Base-by-base conservation (phyloP, 2,329 filamentous ascomycete genomes). In the Sclerotinia spermophila region DNA sequence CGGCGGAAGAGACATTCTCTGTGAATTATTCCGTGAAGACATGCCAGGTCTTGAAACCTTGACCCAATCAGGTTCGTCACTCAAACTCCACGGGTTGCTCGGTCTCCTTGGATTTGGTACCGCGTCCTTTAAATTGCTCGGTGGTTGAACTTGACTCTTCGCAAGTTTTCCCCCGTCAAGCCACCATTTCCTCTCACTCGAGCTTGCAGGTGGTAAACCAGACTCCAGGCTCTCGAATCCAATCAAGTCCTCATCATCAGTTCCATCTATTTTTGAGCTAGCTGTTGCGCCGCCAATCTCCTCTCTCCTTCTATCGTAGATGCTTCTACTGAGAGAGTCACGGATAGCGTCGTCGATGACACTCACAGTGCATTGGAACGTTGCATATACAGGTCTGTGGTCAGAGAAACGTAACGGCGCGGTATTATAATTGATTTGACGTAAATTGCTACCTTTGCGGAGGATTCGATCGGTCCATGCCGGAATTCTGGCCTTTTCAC, bases 401-500 rank as follows among this genome's bases (percentile, higher is more conserved):
- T 99, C 96, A 0, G 96, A 99, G 79, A 98, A 97, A 19, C 86
- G 88, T 48, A 99, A 84, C 42, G 93, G 90, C 5, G 94, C 94
- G 68, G 88, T 90, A 77, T 92, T 88, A 81, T 99, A 99, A 44
- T 92, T 86, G 17, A 92, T 84, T 79, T 98, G 96, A 56, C 90
- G 89, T 48, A 99, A 86, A 75, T 93, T 94, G 72, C 87, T 83
- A 11, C 96, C 96, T 82, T 94, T 96, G 71, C 92, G 90, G 13
- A 99, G 83, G 60, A 99, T 92, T 51, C 96, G 92, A 81, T 99
- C 96, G 72, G 94, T 97, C 96, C 96, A 99, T 0, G 96, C 96
- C 3, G 96, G 96, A 73, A 98, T 97, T 24, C 96, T 90, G 69
- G 91, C 89, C 80, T 99, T 99, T 78, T 98, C 95, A 64, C 90